phyloP scores from a whole-genome alignment of 306 rosid genomes.

The Acmispon strigosus region DNA sequence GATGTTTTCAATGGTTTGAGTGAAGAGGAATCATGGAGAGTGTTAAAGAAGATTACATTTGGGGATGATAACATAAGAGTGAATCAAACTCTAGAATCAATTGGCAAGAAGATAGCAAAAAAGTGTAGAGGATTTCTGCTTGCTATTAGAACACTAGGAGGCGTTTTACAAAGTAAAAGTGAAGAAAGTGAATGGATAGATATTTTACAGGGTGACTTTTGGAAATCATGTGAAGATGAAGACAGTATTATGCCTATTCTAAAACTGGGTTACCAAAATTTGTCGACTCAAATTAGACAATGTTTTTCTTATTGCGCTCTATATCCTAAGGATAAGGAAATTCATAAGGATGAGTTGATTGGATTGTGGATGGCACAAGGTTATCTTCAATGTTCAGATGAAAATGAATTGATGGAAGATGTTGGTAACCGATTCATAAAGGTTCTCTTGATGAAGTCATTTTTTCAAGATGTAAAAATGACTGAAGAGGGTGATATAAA shows the following conservation, averaged over 20 bases:
- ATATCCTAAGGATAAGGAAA: background rate
- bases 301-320: background rate
- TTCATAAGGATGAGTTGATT: background rate
- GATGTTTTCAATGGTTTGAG: background rate
- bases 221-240: background rate
- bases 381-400: background rate
- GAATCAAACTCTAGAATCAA: too few relatives aligned
- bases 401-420: background rate
- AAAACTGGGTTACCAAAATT: background rate
- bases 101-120: background rate
- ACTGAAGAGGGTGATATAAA: background rate
- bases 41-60: background rate
- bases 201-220: background rate
- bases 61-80: background rate
- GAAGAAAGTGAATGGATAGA: background rate
- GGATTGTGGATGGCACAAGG: background rate
- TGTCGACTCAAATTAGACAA: background rate
- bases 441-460: background rate
- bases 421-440: background rate
- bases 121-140: constrained; percentile 7
- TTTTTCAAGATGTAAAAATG: background rate
- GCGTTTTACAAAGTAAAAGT: background rate
- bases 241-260: background rate
- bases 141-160: background rate
- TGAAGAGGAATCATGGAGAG: background rate